These are phyloP conservation scores for Rhizopus delemar DNA, from an alignment of 371 early-diverging fungal species.

Conservation along the genomic window DNA sequence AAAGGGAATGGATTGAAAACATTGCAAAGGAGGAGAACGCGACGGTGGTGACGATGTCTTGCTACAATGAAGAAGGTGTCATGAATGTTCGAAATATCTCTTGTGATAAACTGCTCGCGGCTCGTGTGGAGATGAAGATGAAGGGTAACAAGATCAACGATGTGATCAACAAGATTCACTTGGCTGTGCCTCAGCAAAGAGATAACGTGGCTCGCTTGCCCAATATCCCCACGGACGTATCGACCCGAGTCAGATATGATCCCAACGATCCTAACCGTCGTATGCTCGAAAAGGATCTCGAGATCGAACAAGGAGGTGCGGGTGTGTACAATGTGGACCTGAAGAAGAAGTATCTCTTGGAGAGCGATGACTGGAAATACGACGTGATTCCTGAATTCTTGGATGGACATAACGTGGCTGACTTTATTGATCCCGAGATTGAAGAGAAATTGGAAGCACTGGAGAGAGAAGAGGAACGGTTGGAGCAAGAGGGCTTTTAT, in stretches of 20 bases:
- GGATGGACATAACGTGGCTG: slow-evolving; percentile 99
- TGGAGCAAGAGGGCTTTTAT: slow-evolving; percentile 90
- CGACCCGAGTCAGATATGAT: slow-evolving; percentile 74
- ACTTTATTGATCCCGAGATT: slow-evolving; percentile 99
- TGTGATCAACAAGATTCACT: slow-evolving; percentile 93
- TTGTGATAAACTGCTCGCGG: slow-evolving; percentile 90
- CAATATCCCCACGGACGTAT: slow-evolving; percentile 82
- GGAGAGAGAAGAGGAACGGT: slow-evolving; percentile 95
- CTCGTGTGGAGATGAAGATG: slow-evolving; percentile 96
- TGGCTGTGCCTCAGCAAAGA: slow-evolving; percentile 85
- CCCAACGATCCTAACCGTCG: slow-evolving; percentile 81
- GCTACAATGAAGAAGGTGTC: slow-evolving; percentile 94
- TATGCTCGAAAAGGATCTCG: slow-evolving; percentile 88
- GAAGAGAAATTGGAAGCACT: slow-evolving; percentile 90
- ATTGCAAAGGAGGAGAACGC: slow-evolving; percentile 72
- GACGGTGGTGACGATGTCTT: slow-evolving; percentile 81
- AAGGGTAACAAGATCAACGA: slow-evolving; percentile 87
- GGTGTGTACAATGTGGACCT: slow-evolving; percentile 95
- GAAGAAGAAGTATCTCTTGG: slow-evolving; percentile 86
- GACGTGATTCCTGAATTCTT: slow-evolving; percentile 99
- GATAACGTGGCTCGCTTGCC: slow-evolving; percentile 86
- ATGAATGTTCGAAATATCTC: slow-evolving; percentile 93
- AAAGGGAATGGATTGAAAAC: slow-evolving; percentile 73
- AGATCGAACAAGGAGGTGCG: slow-evolving; percentile 89
- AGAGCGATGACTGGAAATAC: slow-evolving; percentile 94